Evolutionary conservation across 495 filamentous ascomycete species (phyloP), one percentile per base, ranked within the genome.

Genomic region (Podospora comata): DNA sequence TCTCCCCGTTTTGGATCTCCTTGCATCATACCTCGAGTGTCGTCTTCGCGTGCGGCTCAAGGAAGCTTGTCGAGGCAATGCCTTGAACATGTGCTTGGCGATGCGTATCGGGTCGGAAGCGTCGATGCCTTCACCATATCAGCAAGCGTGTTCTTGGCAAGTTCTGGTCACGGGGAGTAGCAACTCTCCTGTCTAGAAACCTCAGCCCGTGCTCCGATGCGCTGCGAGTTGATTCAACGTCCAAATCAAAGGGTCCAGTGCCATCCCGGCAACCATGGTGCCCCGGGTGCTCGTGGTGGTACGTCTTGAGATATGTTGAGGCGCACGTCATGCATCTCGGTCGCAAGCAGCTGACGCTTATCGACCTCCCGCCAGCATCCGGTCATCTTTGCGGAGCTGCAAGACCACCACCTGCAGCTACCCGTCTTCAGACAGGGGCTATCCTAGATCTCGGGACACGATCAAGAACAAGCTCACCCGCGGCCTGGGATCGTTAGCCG

Each of bases 301-400:
- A 20, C 55, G 9, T 26, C 55, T 58, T 58, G n/a, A 48, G 30
- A 48, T 19, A 61, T 61, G 16, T 11, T 63, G 56, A 67, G 64
- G 68, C 53, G 65, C 32, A 71, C 66, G 69, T 66, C 69, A 69
- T 68, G 66, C n/a, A 23, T 63, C 58, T 63, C 34, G 18, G 28
- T 16, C 13, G 53, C 28, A 65, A 34, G 34, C 18, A 34, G 60
- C 53, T 60, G 23, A 34, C 57, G 55, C n/a, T 32, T 30, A 23
- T 26, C n/a, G 34, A 53, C 66, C 16, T 61, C 61, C 19, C 56
- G 28, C 64, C 65, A 39, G 70, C 59, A 53, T 65, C 71, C 62
- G 65, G 62, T 44, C 28, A 27, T 58, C 48, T 65, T 65, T 44
- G 44, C 70, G 66, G 30, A 32, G 53, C 18, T 57, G 27, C 27